Base-by-base conservation (phyloP, 768 basidiomycete genomes). In the Ephemerocybe angulata region DNA sequence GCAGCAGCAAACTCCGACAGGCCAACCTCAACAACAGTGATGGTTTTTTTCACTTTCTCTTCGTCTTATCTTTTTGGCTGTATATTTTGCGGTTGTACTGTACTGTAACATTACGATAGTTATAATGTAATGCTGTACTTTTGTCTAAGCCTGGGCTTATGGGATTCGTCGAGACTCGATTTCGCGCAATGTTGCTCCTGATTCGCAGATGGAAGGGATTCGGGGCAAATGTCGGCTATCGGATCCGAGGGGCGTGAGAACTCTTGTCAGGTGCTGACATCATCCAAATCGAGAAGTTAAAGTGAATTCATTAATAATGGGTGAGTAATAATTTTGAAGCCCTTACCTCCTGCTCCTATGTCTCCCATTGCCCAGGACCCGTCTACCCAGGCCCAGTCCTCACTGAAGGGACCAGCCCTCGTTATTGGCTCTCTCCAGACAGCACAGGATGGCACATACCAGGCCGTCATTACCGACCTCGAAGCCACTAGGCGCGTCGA, bases 401-500 rank as follows among this genome's bases (percentile, higher is more conserved):
- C 65, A 11, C 37, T 59, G 10, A 77, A 80, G 62, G 83, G 81
- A 13, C 68, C 78, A 41, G 82, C 82, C 6, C 78, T 94, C 48
- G 87, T 81, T 50, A 83, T 95, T 58, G 90, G 92, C 53, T 91
- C 91, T 7, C 81, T 86, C 19, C 73, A 79, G 3, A 88, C 90
- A 0, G 92, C 91, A 3, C 79, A 83, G 65, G 83, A 91, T 64
- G 93, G 92, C 29, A 80, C 77, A 65, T 93, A 92, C 65, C 90
- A 93, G 67, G 68, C 79, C 1, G 71, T 90, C 57, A 77, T 91
- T 50, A 76, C 82, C 6, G 74, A 77, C 59, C 71, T 92, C 55
- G 81, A 83, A 67, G 69, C 68, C 54, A 76, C 74, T 17, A 69
- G 78, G 58, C 63, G 72, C 30, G 84, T 91, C 28, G 90, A 94